These are phyloP conservation scores for Gigaspora rosea DNA, from an alignment of 192 early-diverging fungal species.

Conservation along the genomic window DNA sequence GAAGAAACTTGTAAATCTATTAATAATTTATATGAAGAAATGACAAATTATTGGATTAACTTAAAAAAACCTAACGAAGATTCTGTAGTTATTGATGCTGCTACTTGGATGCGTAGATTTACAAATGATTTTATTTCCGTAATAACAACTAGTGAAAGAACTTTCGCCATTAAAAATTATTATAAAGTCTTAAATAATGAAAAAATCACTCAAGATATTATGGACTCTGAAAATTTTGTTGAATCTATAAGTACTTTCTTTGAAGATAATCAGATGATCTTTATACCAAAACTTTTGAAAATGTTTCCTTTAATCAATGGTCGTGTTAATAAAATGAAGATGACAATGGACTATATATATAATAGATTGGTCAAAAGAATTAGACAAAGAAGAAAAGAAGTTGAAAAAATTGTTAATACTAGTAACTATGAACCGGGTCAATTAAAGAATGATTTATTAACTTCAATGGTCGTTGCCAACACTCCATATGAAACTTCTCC, in stretches of 20 bases:
- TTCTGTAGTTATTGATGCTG: background rate
- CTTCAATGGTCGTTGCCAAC: slow-evolving; percentile 9
- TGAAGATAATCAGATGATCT: slow-evolving; percentile 12
- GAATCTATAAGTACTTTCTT: slow-evolving; percentile 3
- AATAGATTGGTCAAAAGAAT: slow-evolving; percentile 1
- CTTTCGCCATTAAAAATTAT: background rate
- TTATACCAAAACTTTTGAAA: slow-evolving; percentile 19
- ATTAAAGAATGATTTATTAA: background rate
- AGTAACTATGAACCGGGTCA: background rate
- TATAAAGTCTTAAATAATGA: slow-evolving; percentile 9
- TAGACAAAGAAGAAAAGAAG: slow-evolving; percentile 26
- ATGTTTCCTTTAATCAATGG: slow-evolving; percentile 2
- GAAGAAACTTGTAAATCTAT: background rate
- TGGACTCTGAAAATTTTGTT: slow-evolving; percentile 15
- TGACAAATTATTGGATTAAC: background rate
- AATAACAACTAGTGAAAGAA: slow-evolving; percentile 8
- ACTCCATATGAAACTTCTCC: slow-evolving; percentile 4
- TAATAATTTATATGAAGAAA: slow-evolving; percentile 26
- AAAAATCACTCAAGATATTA: background rate
- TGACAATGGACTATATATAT: slow-evolving; percentile 1
- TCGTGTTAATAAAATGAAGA: background rate
- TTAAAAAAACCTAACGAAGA: background rate
- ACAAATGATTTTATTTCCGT: slow-evolving; percentile 16
- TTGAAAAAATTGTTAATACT: background rate
- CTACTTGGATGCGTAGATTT: slow-evolving; percentile 28